phyloP scores from a whole-genome alignment of 345 rosid species.

The Moricandia arvensis region DNA sequence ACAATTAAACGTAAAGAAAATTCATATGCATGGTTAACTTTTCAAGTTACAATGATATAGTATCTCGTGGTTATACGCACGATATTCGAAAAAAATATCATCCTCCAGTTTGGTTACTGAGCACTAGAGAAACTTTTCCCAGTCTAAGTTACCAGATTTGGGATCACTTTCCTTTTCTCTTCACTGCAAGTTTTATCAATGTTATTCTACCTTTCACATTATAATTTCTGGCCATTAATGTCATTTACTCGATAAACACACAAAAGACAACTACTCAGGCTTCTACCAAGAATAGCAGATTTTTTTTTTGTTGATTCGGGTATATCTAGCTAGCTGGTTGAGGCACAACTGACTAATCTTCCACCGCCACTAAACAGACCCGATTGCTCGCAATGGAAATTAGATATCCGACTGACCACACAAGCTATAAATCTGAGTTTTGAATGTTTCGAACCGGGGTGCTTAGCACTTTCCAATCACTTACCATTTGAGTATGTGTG shows the following conservation, averaged over 20 bases:
- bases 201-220: neutral
- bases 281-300: neutral
- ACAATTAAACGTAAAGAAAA: too few species aligned
- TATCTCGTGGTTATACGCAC: neutral
- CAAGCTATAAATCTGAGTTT: too few species aligned
- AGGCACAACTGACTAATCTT: too few species aligned
- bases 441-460: too few species aligned
- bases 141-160: constrained; percentile 4
- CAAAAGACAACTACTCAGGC: neutral
- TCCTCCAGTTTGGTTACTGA: neutral
- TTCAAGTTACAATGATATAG: too few species aligned
- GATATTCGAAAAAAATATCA: neutral
- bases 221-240: neutral
- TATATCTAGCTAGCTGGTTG: too few species aligned
- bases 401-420: too few species aligned
- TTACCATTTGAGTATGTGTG: too few species aligned
- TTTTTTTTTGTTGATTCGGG: too few species aligned
- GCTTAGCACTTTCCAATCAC: too few species aligned
- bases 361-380: too few species aligned
- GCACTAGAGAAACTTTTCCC: neutral
- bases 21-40: neutral
- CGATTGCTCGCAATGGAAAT: too few species aligned
- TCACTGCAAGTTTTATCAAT: neutral
- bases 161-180: neutral
- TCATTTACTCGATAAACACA: constrained; percentile 15